Conservation (phyloP, 345 rosid species). For the Arabidopsis suecica region DNA sequence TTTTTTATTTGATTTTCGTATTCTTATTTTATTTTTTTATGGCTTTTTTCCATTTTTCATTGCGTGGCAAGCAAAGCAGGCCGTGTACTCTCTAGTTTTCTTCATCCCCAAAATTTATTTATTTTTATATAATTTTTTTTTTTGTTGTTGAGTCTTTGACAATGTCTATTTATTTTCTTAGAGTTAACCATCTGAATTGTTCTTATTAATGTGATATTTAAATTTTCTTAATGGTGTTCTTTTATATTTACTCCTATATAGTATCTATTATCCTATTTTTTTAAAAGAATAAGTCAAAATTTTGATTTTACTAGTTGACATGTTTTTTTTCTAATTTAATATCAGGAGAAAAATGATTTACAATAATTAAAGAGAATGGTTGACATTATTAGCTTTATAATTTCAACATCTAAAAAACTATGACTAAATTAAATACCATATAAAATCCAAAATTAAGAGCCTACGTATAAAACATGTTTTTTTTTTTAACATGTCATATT, state of each 20-base stretch:
- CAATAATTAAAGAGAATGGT: slow-evolving; percentile 10
- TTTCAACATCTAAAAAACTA: slow-evolving; percentile 9
- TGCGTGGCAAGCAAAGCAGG: slow-evolving; percentile 35
- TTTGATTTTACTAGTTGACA: background rate
- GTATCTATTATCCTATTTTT: background rate
- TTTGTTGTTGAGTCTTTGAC: slow-evolving; percentile 6
- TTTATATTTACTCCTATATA: background rate
- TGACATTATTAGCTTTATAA: slow-evolving; percentile 14
- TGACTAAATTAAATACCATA: slow-evolving; percentile 9
- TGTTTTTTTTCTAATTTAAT: background rate
- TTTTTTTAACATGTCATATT: slow-evolving; percentile 24
- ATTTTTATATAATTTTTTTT: background rate
- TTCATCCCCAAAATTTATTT: background rate
- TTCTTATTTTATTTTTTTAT: background rate
- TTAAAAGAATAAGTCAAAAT: too few species aligned
- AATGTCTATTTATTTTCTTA: background rate
- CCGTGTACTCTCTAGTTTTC: background rate
- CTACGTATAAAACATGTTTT: background rate
- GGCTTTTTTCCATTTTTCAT: slow-evolving; percentile 14
- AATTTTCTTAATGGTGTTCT: background rate
- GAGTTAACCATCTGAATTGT: too few species aligned
- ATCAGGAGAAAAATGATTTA: background rate
- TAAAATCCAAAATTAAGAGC: background rate
- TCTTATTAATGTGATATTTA: background rate
- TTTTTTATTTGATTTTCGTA: background rate